phyloP scores from a whole-genome alignment of 129 eudicot species.

The Kitagawia praeruptora region DNA sequence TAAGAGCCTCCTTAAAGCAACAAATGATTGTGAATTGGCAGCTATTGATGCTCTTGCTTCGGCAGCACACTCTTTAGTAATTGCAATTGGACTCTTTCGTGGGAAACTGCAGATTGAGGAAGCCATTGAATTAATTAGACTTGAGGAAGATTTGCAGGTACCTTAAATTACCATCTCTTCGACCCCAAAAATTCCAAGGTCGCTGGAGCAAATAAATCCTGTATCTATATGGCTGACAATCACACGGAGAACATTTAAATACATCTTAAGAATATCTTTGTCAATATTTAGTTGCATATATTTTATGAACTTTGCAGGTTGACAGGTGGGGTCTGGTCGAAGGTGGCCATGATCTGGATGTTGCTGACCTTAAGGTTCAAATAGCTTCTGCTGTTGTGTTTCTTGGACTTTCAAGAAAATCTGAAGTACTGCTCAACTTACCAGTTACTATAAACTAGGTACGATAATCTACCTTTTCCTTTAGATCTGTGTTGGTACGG shows the following conservation, averaged over 20 bases:
- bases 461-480: background rate
- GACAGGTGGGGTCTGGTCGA: conserved; percentile 97
- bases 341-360: conserved; percentile 97
- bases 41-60: conserved; percentile 90
- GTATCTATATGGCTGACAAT: background rate
- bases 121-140: conserved; percentile 84
- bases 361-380: conserved; percentile 93
- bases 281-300: background rate
- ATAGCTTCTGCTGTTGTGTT: conserved; percentile 82
- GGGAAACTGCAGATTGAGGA: conserved; percentile 67
- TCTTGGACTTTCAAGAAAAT: conserved; percentile 72
- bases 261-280: background rate
- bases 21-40: conserved; percentile 77
- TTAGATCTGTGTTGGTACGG: background rate
- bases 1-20: conserved; percentile 45
- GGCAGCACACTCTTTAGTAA: conserved; percentile 74
- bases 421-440: conserved; percentile 22
- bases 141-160: conserved; percentile 94
- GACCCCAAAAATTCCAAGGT: background rate
- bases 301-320: conserved; percentile 33
- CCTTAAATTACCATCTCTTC: background rate
- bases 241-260: background rate
- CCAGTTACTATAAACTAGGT: conserved; percentile 4
- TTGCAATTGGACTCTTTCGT: conserved; percentile 59
- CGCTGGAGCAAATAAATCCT: background rate